phyloP scores from a whole-genome alignment of 192 early-diverging fungal species.

The Backusella australiensis region DNA sequence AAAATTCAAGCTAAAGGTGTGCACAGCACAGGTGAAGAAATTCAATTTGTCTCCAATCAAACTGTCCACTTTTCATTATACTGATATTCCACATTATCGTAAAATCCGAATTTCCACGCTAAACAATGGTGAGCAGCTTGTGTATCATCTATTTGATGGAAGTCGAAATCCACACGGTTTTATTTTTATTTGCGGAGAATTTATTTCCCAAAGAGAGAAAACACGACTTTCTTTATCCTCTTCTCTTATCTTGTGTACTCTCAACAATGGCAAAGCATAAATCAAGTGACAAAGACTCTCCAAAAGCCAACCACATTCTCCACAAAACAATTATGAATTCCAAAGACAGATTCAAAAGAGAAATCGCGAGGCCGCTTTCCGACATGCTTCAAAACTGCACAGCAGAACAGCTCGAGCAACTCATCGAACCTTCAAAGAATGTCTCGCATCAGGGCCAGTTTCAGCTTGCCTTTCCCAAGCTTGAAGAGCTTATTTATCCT shows the following conservation, averaged over 20 bases:
- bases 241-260: neutral
- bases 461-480: neutral
- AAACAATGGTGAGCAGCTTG: too few species aligned
- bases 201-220: neutral
- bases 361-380: neutral
- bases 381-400: neutral
- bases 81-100: too few species aligned
- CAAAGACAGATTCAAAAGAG: neutral
- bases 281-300: neutral
- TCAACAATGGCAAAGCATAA: neutral
- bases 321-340: neutral
- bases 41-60: too few species aligned
- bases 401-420: neutral
- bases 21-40: too few species aligned
- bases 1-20: too few species aligned
- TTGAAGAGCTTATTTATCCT: neutral
- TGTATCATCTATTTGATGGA: too few species aligned
- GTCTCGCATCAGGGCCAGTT: neutral
- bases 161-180: too few species aligned
- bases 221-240: neutral
- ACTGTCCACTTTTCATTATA: too few species aligned
- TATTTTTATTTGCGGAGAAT: neutral
- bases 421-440: neutral
- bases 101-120: too few species aligned
- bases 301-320: neutral